Conservation (phyloP, 768 basidiomycete genomes). For the Phylloporus sp. region DNA sequence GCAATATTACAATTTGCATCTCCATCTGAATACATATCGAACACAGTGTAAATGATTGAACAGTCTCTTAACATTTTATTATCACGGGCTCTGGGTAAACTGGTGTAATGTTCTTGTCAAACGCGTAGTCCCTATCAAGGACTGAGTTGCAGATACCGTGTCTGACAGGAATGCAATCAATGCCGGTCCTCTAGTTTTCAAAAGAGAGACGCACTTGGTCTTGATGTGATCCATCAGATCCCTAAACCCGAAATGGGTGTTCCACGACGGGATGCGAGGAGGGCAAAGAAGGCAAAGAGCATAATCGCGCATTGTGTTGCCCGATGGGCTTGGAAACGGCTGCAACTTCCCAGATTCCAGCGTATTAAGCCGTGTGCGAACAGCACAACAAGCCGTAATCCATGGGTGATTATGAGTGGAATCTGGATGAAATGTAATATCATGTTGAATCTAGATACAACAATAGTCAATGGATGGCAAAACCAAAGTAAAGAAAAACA, state of each 20-base stretch:
- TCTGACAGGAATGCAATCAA: constrained; percentile 6
- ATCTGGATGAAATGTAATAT: constrained; percentile 11
- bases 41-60: not conserved
- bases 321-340: not conserved
- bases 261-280: constrained; percentile 27
- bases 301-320: constrained; percentile 10
- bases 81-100: constrained; percentile 11
- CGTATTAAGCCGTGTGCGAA: not conserved
- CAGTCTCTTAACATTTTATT: not conserved
- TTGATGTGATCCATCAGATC: constrained; percentile 18
- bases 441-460: constrained; percentile 18
- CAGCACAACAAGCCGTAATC: not conserved
- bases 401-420: constrained; percentile 7
- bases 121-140: constrained; percentile 16
- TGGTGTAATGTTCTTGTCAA: constrained; percentile 20
- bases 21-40: not conserved
- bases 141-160: constrained; percentile 16
- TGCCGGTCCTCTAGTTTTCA: not conserved
- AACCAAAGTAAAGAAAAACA: not conserved
- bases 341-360: not conserved
- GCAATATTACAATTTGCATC: not conserved
- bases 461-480: not conserved
- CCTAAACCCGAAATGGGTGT: constrained; percentile 14
- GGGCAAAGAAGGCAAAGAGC: constrained; percentile 26
- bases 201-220: constrained; percentile 12